Evolutionary conservation across 176 grass and related monocot species (phyloP).

Genomic region (Lolium perenne): DNA sequence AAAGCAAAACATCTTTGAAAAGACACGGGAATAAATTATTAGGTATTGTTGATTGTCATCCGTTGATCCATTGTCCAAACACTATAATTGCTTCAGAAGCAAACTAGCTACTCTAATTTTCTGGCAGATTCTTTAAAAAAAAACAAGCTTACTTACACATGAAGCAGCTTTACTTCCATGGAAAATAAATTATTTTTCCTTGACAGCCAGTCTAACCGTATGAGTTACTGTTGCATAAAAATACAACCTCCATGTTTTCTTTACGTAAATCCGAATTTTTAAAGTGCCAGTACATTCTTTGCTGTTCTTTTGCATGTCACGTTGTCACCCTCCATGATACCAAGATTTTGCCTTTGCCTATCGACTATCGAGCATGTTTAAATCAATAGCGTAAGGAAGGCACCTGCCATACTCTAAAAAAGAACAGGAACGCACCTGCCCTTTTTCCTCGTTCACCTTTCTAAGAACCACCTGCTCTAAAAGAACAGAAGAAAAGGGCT

Average conservation of each 20-base stretch:
- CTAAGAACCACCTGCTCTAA: slow-evolving; percentile 24
- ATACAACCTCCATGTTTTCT: slow-evolving; percentile 5
- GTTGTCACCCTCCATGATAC: not conserved
- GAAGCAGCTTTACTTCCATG: not conserved
- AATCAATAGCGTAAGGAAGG: not conserved
- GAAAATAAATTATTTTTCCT: not conserved
- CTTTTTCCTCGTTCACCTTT: slow-evolving; percentile 11
- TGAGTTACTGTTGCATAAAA: slow-evolving; percentile 12
- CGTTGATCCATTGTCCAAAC: not conserved
- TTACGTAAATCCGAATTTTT: not conserved
- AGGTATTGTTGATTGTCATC: not conserved
- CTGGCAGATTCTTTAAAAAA: not conserved
- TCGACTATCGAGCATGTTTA: not conserved
- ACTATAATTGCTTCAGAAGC: slow-evolving; percentile 42
- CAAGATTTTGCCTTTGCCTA: slow-evolving; percentile 10
- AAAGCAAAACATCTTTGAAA: slow-evolving; percentile 19
- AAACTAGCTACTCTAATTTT: not conserved
- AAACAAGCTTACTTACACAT: slow-evolving; percentile 37
- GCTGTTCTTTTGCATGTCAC: slow-evolving; percentile 5
- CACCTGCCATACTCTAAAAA: not conserved
- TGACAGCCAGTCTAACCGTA: slow-evolving; percentile 31
- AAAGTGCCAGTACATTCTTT: not conserved
- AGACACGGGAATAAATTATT: not conserved
- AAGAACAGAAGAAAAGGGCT: not conserved
- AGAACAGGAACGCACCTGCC: too few species aligned